Conservation (phyloP, 139 green algal genomes). For the Penium margaritaceum region DNA sequence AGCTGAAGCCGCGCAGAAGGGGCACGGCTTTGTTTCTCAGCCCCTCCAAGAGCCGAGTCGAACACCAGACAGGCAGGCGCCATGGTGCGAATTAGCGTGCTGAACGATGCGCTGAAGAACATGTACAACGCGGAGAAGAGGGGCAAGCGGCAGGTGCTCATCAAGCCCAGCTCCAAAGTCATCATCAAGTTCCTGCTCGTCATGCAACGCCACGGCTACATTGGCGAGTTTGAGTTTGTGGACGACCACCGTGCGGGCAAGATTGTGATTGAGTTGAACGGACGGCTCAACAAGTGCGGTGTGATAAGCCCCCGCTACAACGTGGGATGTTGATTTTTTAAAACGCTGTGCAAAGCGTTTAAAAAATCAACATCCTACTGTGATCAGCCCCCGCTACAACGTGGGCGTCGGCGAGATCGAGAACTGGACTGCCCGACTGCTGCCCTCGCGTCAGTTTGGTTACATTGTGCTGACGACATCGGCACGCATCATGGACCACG, state of each 20-base stretch:
- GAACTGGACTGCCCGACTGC: conserved; percentile 85
- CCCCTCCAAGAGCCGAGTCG: too few species aligned
- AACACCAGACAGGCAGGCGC: conserved; percentile 46
- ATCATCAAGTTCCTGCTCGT: conserved; percentile 98
- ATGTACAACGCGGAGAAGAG: conserved; percentile 99
- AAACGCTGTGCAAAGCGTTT: too few species aligned
- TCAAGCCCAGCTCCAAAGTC: conserved; percentile 92
- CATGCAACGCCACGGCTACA: conserved; percentile 95
- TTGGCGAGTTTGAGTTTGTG: conserved; percentile 96
- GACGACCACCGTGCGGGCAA: conserved; percentile 96
- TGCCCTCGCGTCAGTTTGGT: conserved; percentile 96
- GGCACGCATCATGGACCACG: conserved; percentile 96
- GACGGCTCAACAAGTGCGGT: conserved; percentile 97
- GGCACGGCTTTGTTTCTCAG: too few species aligned
- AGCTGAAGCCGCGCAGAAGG: too few species aligned
- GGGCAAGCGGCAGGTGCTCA: conserved; percentile 89
- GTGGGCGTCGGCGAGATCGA: conserved; percentile 71
- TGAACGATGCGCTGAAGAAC: conserved; percentile 92
- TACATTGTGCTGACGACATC: conserved; percentile 94
- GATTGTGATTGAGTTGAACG: conserved; percentile 98
- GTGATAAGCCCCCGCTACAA: conserved; percentile 90
- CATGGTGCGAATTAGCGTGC: conserved; percentile 91
- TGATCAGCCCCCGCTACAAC: too few species aligned
- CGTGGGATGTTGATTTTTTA: too few species aligned
- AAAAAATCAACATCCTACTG: too few species aligned